These are phyloP conservation scores for Solanum hybrid DNA, from an alignment of 305 asterid species.

Conservation along the genomic window DNA sequence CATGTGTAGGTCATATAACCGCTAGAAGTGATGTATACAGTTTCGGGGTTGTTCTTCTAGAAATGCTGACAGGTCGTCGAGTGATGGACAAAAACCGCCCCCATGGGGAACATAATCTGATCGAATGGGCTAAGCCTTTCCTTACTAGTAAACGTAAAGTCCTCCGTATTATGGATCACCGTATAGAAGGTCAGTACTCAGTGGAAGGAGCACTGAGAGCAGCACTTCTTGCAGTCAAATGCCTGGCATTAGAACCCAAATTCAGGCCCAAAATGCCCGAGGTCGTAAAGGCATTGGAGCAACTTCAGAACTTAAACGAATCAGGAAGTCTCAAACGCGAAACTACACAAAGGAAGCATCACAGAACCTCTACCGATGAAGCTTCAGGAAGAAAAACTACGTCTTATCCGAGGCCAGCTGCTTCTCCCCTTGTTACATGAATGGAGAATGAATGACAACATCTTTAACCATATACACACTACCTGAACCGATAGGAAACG, in stretches of 20 bases:
- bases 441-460: background rate
- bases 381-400: background rate
- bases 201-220: constrained; percentile 10
- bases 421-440: constrained; percentile 8
- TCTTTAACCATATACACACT: background rate
- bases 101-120: constrained; percentile 10
- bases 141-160: constrained; percentile 17
- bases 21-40: constrained; percentile 18
- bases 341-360: background rate
- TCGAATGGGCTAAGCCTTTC: constrained; percentile 22
- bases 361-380: background rate
- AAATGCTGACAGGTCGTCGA: constrained; percentile 20
- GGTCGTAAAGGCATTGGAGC: constrained; percentile 17
- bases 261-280: constrained; percentile 16
- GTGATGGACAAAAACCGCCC: constrained; percentile 21
- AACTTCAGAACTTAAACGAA: constrained; percentile 15
- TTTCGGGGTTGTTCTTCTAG: constrained; percentile 25
- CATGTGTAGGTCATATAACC: constrained; percentile 17
- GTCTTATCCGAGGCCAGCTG: constrained; percentile 9
- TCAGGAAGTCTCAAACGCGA: background rate
- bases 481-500: background rate
- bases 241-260: constrained; percentile 17
- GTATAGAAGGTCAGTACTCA: constrained; percentile 21
- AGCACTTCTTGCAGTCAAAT: constrained; percentile 16
- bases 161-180: constrained; percentile 14